phyloP scores from a whole-genome alignment of 1,139 yeast species.

The Yamadazyma oceani region DNA sequence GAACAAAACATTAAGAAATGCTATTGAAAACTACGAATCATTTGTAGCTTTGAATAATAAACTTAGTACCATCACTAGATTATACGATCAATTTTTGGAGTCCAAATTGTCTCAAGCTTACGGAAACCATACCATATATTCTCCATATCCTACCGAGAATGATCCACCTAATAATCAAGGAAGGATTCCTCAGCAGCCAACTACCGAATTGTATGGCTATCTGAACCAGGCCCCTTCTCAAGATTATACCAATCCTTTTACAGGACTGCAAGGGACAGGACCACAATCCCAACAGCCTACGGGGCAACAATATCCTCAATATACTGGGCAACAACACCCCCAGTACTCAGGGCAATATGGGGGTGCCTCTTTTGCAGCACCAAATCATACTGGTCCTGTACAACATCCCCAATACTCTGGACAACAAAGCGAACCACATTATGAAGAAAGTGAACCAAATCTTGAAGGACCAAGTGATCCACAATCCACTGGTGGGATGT shows the following conservation, averaged over 20 bases:
- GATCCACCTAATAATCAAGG: conserved; percentile 1
- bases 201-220: neutral
- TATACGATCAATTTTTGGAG: conserved; percentile 80
- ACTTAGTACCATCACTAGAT: conserved; percentile 71
- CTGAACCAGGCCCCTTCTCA: conserved; percentile 1
- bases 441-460: conserved; percentile 4
- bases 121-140: conserved; percentile 29
- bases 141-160: conserved; percentile 5
- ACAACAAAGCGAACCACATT: conserved; percentile 6
- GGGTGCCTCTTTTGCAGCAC: neutral
- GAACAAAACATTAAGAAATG: conserved; percentile 60
- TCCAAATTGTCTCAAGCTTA: conserved; percentile 56
- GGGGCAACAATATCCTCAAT: conserved; percentile 5
- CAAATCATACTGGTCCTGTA: conserved; percentile 1
- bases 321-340: conserved; percentile 1
- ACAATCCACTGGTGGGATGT: neutral
- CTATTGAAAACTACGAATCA: conserved; percentile 66
- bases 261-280: conserved; percentile 2
- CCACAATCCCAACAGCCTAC: conserved; percentile 2
- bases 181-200: neutral
- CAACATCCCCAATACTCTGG: neutral
- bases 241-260: neutral
- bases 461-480: conserved; percentile 9
- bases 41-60: conserved; percentile 81
- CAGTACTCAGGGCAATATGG: neutral